A percentile compares a stretch with the other conserved stretches of the same genome.
phyloP scores from a whole-genome alignment of 2,329 filamentous ascomycete species.

The Fusarium redolens region DNA sequence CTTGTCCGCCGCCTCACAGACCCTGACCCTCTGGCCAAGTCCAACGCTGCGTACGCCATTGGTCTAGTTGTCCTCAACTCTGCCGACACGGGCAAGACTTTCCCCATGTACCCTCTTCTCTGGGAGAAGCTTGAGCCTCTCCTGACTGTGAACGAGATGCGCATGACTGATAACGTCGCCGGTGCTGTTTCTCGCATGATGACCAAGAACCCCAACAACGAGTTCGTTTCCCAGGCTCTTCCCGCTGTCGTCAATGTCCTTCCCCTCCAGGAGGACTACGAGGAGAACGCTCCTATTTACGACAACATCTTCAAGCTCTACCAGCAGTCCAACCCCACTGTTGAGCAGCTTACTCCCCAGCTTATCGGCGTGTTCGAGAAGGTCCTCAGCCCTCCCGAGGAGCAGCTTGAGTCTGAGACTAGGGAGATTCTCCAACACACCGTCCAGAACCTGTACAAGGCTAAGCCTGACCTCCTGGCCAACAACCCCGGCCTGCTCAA shows the following conservation, averaged over 20 bases:
- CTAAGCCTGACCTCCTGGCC: constrained; percentile 49
- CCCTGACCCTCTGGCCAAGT: constrained; percentile 91
- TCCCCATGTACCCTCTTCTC: constrained; percentile 82
- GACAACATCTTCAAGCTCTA: constrained; percentile 90
- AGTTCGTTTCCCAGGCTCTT: constrained; percentile 84
- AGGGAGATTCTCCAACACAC: constrained; percentile 73
- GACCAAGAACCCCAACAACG: constrained; percentile 83
- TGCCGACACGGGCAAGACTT: constrained; percentile 73
- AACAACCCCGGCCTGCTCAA: constrained; percentile 49
- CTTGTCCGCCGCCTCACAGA: constrained; percentile 89
- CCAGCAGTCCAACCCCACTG: constrained; percentile 74
- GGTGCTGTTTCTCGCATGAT: constrained; percentile 95
- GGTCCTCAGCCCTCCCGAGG: constrained; percentile 76
- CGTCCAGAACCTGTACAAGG: constrained; percentile 61
- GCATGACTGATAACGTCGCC: constrained; percentile 91
- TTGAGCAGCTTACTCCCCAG: constrained; percentile 76
- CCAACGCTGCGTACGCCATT: constrained; percentile 92
- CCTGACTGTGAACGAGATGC: constrained; percentile 79
- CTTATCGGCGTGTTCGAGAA: constrained; percentile 78
- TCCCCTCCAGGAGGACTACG: constrained; percentile 91
- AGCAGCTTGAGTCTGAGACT: constrained; percentile 80
- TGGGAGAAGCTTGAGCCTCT: constrained; percentile 88
- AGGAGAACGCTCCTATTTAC: constrained; percentile 96
- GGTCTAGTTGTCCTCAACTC: constrained; percentile 88
- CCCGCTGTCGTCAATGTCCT: constrained; percentile 82